phyloP scores from a whole-genome alignment of 345 rosid species.

The Acer yangbiense region DNA sequence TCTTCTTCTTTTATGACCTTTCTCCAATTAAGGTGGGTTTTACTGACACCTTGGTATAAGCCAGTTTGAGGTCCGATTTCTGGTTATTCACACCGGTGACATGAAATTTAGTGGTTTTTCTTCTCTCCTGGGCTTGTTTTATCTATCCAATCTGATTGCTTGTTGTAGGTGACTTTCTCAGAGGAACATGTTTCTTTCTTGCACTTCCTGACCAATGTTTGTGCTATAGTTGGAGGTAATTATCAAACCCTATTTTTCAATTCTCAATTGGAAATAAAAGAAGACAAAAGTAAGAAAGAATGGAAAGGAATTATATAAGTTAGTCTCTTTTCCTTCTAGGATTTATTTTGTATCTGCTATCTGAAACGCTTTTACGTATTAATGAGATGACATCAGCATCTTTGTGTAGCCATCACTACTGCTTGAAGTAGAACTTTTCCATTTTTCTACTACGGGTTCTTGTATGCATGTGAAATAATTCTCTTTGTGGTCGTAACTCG shows the following conservation, averaged over 20 bases:
- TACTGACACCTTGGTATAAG: not conserved
- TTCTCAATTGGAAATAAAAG: not conserved
- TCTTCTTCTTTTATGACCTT: slow-evolving; percentile 97
- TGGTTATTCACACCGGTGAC: not conserved
- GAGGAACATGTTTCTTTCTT: slow-evolving; percentile 84
- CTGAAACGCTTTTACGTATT: not conserved
- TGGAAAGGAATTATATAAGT: not conserved
- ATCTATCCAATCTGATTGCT: not conserved
- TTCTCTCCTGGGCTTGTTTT: slow-evolving; percentile 1
- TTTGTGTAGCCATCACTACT: not conserved
- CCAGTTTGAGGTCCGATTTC: not conserved
- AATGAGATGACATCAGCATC: not conserved
- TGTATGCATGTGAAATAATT: not conserved
- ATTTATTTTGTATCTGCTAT: not conserved
- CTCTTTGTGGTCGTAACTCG: not conserved
- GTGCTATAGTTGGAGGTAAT: slow-evolving; percentile 96
- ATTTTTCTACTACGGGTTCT: not conserved
- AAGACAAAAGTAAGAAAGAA: not conserved
- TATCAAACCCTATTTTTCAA: not conserved
- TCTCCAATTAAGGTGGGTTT: slow-evolving; percentile 89
- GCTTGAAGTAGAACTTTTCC: not conserved
- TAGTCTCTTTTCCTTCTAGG: not conserved
- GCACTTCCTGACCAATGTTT: slow-evolving; percentile 89
- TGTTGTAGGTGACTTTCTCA: slow-evolving; percentile 76
- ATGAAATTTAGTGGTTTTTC: not conserved